These are phyloP conservation scores for Auricularia auricula-judae DNA, from an alignment of 768 basidiomycete genomes.

Conservation along the genomic window DNA sequence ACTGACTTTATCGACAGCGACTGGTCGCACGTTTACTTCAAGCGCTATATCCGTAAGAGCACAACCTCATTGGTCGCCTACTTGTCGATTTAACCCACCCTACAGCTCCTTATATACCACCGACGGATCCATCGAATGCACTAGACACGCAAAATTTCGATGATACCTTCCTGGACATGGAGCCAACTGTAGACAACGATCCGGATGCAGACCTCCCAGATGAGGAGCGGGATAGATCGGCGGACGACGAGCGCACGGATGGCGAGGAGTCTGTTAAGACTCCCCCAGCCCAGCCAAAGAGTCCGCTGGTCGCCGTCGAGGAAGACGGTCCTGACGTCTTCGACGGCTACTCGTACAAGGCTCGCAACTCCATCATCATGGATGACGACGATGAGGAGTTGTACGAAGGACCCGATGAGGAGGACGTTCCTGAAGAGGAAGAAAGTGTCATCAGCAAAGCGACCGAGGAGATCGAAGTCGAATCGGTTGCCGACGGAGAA, in stretches of 20 bases:
- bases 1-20: slow-evolving; percentile 40
- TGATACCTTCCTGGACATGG: slow-evolving; percentile 93
- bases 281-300: slow-evolving; percentile 63
- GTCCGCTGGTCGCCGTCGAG: slow-evolving; percentile 46
- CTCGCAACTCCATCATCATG: slow-evolving; percentile 65
- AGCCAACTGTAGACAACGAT: slow-evolving; percentile 64
- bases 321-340: slow-evolving; percentile 69
- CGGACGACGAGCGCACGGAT: slow-evolving; percentile 20
- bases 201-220: slow-evolving; percentile 30
- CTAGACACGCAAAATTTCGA: slow-evolving; percentile 98
- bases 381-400: slow-evolving; percentile 62
- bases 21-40: slow-evolving; percentile 90
- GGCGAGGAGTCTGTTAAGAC: slow-evolving; percentile 70
- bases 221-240: slow-evolving; percentile 18
- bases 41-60: slow-evolving; percentile 77
- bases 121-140: slow-evolving; percentile 83
- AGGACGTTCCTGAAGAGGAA: slow-evolving; percentile 27
- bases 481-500: slow-evolving; percentile 1
- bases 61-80: slow-evolving; percentile 4
- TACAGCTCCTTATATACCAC: slow-evolving; percentile 84
- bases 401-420: slow-evolving; percentile 30
- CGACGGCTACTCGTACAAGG: slow-evolving; percentile 92
- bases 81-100: background rate
- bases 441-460: slow-evolving; percentile 4
- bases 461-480: background rate